Percentiles rank a stretch among this genome's conserved stretches.
Evolutionary conservation across 129 eudicot species (phyloP).

Genomic region (sunflower (Helianthus annuus)): DNA sequence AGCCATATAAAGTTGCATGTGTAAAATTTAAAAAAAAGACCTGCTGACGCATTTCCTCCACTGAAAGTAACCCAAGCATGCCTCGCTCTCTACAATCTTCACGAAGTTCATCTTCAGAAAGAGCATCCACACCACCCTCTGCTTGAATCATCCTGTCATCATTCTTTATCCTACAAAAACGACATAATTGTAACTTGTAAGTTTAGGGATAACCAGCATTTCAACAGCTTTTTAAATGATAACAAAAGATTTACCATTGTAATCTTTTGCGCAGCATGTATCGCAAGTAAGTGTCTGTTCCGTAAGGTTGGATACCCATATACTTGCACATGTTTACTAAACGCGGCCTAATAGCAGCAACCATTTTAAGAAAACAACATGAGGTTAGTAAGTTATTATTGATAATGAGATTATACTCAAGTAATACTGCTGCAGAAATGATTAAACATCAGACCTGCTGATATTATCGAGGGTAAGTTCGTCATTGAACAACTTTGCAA

Average conservation of each 20-base stretch:
- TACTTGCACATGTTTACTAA: conserved; percentile 97
- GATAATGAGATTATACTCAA: conserved; percentile 3
- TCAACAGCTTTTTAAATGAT: conserved; percentile 11
- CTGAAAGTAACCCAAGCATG: conserved; percentile 85
- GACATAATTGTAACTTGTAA: not conserved
- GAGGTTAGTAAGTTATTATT: not conserved
- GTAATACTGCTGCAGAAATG: conserved; percentile 10
- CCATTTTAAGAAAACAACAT: conserved; percentile 10
- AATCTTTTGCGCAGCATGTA: conserved; percentile 78
- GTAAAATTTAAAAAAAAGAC: conserved; percentile 29
- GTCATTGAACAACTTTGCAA: conserved; percentile 93
- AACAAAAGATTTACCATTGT: conserved; percentile 40
- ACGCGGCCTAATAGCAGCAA: conserved; percentile 69
- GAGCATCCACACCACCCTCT: conserved; percentile 94
- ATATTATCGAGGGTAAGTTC: conserved; percentile 94
- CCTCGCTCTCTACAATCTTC: conserved; percentile 97
- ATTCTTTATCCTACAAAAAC: conserved; percentile 63
- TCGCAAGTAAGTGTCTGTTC: conserved; percentile 85
- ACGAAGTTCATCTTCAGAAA: conserved; percentile 93
- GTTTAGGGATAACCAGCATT: conserved; percentile 5
- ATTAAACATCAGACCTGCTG: conserved; percentile 62
- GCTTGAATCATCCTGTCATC: conserved; percentile 91
- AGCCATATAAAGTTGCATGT: conserved; percentile 8
- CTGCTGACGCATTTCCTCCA: conserved; percentile 94
- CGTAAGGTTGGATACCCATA: conserved; percentile 87